Base-by-base conservation (phyloP, 805 yeast species). In the Starmerella potacharoeniae region DNA sequence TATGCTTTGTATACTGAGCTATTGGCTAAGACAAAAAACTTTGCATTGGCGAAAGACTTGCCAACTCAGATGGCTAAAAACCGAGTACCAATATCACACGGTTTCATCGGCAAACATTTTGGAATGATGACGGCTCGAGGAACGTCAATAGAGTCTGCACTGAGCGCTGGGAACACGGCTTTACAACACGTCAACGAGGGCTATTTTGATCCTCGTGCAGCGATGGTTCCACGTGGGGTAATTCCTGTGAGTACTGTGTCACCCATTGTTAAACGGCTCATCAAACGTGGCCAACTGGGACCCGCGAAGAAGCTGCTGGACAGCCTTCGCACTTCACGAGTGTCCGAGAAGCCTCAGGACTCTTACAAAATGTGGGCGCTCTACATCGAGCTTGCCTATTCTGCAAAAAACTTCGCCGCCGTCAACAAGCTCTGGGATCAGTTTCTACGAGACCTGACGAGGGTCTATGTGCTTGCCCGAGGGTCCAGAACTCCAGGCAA, bases 161-260 rank as follows among this genome's bases (percentile, higher is more conserved):
- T 35, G 8, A 14, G 46, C 17, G 62, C 64, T 5, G 37, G 47
- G n/a, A 36, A 28, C 8, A 55, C 59, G 13, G 57, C 54, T 9
- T 14, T 47, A 30, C 43, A 31, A 8, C 48, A 64, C 11, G 45
- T 65, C n/a, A 41, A 52, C 1, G 58, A 57, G 14, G 63, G 61
- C 5, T 48, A 57, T 14, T 56, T 66, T 17, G 71, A 68, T 54
- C 55, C 64, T 14, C 49, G 53, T 6, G 58, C 68, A 0, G 35
- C 55, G 0, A 41, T 53, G 10, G 57, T 66, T 2, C 69, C 70
- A 1, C 60, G 70, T 8, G 60, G 61, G n/a, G 53, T 40, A 30
- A 51, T 65, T 2, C 68, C 70, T 1, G 58, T 62, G 5, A 51
- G 53, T 6, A 60, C 63, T 48, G 46, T 67, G 14, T 58, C 61